Evolutionary conservation across 108 stramenopile species (phyloP).

Genomic region (Epipyxis sp.): DNA sequence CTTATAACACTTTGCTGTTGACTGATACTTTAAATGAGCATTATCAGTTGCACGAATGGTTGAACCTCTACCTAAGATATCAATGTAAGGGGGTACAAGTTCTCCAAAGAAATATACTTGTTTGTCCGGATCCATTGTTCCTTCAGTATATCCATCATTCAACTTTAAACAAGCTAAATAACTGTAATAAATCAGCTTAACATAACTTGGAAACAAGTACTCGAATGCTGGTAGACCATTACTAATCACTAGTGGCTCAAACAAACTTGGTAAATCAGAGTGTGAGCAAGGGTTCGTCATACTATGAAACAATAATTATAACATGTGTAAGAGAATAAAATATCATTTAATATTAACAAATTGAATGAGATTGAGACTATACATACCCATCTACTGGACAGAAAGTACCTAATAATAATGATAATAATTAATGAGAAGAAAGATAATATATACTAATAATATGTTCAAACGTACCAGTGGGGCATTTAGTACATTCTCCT

Average conservation of each 20-base stretch:
- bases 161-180: conserved; percentile 66
- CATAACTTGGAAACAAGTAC: conserved; percentile 59
- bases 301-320: conserved; percentile 70
- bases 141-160: conserved; percentile 54
- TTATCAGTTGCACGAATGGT: conserved; percentile 61
- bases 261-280: conserved; percentile 69
- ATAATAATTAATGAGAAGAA: no score
- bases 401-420: no score
- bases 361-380: no score
- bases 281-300: conserved; percentile 67
- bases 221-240: conserved; percentile 61
- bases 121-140: conserved; percentile 44
- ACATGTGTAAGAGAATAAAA: no score
- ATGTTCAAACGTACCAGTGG: conserved; percentile 69
- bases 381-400: no score
- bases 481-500: conserved; percentile 70
- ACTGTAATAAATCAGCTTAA: conserved; percentile 58
- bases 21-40: conserved; percentile 57
- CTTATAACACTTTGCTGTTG: conserved; percentile 66
- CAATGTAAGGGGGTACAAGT: conserved; percentile 71
- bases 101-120: conserved; percentile 70
- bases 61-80: conserved; percentile 68
- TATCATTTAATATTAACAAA: no score
- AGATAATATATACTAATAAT: no score
- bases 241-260: conserved; percentile 67